Evolutionary conservation across 176 grass and related monocot species (phyloP), one percentile per base, ranked within the genome.

Genomic region (Cocos nucifera): DNA sequence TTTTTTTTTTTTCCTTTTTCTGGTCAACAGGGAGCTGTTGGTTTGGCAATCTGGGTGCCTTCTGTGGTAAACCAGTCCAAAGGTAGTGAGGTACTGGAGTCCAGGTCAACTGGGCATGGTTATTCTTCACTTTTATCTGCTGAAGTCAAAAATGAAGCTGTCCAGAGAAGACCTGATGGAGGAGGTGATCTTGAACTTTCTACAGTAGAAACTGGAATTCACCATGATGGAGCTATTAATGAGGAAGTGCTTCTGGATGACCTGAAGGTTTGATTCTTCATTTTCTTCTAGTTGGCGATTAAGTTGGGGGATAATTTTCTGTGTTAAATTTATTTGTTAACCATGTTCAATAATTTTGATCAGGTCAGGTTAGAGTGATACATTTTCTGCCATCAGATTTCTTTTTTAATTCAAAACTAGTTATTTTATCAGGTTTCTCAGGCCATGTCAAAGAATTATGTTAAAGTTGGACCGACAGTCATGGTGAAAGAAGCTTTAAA

Each of bases 11-110:
- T 23, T n/a, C n/a, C 44, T 81, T 64, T 32, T 56, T 68, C 19
- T 2, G 70, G n/a, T 69, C 68, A 71, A 88, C 59, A 98, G 93
- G 93, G 93, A 49, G 93, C 93, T 53, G 93, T 98, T 75, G 93
- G 93, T 70, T 69, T 98, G 73, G 87, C 93, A 70, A 98, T 98
- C 78, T 98, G 93, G 93, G 93, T 92, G 15, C 93, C 87, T 69
- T 98, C 93, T 78, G 84, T 92, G 73, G 87, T 71, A 71, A 97
- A 88, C 78, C 83, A 85, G 63, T 66, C 73, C 24, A 69, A 71
- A 26, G 83, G 69, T 28, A 87, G 71, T 86, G 85, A 84, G 32
- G 52, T 18, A 35, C 56, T 48, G 51, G 79, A 85, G 35, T 55
- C 76, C 54, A 76, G 81, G 53, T 85, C 82, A 60, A 73, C 82